Base-by-base conservation (phyloP, 306 rosid species). In the Vigna angularis region DNA sequence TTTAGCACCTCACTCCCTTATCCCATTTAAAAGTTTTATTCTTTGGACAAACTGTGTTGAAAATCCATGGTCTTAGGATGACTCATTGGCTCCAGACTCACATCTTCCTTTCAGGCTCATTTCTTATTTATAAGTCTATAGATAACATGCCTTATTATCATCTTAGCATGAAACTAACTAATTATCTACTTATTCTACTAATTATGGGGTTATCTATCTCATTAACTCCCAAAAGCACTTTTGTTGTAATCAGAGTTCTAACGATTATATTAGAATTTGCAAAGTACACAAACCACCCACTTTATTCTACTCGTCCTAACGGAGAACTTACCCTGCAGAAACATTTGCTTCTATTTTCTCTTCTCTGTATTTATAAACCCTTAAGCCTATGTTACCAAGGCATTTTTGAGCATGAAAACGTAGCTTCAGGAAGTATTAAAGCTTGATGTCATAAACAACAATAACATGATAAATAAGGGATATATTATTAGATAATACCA, bases 251-350 rank as follows among this genome's bases (percentile, higher is more conserved):
- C 63, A 61, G 34, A 30, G 34, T 30, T 30, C 34, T 30, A 30
- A 30, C 34, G 34, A 30, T 30, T 30, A 30, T 30, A 30, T 30
- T 30, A 30, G 44, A 69, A 30, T 45, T 57, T 69, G 51, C 55
- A 48, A 48, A 70, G 3, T 20, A 15, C 65, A 15, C 17, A 59
- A 59, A 34, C 62, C 71, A 48, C 69, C 57, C 3, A 24, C 9
- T 32, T 56, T 63, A 30, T 34, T 67, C 38, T 13, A 9, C 36
- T 55, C 1, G 0, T 53, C 76, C 36, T 44, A 32, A 26, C 11
- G 9, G 50, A 78, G 28, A 70, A 56, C 75, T 67, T 44, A 28
- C 40, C 42, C 82, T 58, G 48, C 30, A 53, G 52, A 72, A 72
- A 38, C 32, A 72, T 51, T 53, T 36, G 66, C 28, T 59, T 16